phyloP scores from a whole-genome alignment of 768 basidiomycete species.

The Termitomyces sp. region DNA sequence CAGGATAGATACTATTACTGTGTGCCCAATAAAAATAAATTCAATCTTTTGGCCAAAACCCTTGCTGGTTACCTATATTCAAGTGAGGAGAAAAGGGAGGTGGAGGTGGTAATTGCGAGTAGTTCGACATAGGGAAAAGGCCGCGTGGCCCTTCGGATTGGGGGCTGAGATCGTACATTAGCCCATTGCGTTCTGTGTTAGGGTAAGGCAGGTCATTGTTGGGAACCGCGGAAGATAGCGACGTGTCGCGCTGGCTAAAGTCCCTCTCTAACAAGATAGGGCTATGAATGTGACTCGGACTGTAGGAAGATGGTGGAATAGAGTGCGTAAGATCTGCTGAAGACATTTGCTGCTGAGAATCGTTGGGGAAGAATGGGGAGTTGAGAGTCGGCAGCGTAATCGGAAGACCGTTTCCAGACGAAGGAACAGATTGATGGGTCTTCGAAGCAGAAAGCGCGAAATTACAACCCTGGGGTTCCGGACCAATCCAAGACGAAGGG shows the following conservation, averaged over 20 bases:
- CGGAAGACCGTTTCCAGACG: conserved; percentile 15
- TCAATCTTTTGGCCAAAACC: conserved; percentile 19
- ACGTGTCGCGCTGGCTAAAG: conserved; percentile 18
- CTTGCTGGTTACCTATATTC: conserved; percentile 8
- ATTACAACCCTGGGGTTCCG: conserved; percentile 3
- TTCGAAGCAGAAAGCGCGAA: conserved; percentile 4
- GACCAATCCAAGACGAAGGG: conserved; percentile 12
- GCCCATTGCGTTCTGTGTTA: conserved; percentile 13
- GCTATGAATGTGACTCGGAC: conserved; percentile 24
- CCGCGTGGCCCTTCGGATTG: conserved; percentile 15
- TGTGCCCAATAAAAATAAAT: background rate
- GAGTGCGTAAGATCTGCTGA: conserved; percentile 20
- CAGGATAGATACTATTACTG: background rate
- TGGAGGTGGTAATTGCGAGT: conserved; percentile 14
- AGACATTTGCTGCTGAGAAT: conserved; percentile 29
- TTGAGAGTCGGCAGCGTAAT: conserved; percentile 49
- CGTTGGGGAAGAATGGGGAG: conserved; percentile 52
- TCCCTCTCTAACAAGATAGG: conserved; percentile 12
- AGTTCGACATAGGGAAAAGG: conserved; percentile 17
- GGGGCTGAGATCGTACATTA: conserved; percentile 14
- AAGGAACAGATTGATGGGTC: conserved; percentile 4
- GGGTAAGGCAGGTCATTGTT: conserved; percentile 24
- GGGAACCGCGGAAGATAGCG: conserved; percentile 23
- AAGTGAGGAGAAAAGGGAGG: conserved; percentile 7
- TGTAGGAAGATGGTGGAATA: conserved; percentile 22